A percentile compares a stretch with the other conserved stretches of the same genome.
Conservation (phyloP, 1,284 basidiomycete species). For the Puccinia horiana region DNA sequence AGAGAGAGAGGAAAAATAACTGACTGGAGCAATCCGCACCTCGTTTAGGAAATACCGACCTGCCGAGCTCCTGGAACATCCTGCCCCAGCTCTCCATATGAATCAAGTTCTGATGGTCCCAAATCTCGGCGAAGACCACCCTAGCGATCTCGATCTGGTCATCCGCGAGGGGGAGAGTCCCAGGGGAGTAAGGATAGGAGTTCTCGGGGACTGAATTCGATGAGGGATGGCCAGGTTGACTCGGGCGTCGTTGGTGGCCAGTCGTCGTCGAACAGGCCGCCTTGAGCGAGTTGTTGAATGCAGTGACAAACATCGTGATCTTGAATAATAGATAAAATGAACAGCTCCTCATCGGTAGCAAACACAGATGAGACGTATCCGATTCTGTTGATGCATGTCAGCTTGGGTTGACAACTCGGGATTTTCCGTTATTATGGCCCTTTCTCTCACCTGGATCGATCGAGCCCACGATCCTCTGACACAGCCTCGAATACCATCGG, state of each 20-base stretch:
- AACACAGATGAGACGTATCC: conserved; percentile 12
- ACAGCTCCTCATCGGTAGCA: not conserved
- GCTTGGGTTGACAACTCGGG: not conserved
- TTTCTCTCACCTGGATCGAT: conserved; percentile 6
- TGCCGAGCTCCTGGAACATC: conserved; percentile 1
- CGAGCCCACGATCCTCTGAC: conserved; percentile 21
- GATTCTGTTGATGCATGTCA: conserved; percentile 8
- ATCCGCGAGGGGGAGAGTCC: not conserved
- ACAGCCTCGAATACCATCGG: conserved; percentile 20
- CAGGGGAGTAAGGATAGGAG: not conserved
- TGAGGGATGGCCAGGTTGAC: not conserved
- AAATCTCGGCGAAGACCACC: conserved; percentile 14
- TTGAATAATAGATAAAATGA: conserved; percentile 2
- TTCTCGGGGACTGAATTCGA: not conserved
- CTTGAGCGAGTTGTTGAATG: not conserved
- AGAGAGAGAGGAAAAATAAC: not conserved
- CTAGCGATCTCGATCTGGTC: conserved; percentile 11
- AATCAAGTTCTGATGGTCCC: not conserved
- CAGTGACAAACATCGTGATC: not conserved
- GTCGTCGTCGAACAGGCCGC: not conserved
- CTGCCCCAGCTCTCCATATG: conserved; percentile 11
- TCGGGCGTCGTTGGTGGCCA: not conserved
- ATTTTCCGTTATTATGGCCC: not conserved
- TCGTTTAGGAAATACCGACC: not conserved
- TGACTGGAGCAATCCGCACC: not conserved